phyloP scores from a whole-genome alignment of 257 asterid species.

The Jasminum sambac region DNA sequence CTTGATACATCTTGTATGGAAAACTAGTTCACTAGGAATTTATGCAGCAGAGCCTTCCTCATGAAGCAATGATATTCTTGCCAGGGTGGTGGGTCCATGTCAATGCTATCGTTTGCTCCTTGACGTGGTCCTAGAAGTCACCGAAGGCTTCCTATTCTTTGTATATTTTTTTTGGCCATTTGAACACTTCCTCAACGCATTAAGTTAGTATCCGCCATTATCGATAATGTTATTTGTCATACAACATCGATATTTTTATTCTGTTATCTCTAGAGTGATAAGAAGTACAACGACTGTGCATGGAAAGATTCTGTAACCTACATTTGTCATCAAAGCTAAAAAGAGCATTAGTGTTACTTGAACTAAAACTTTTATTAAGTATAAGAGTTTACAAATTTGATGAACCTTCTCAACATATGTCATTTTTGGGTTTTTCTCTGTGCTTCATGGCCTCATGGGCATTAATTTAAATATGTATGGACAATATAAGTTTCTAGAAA shows the following conservation, averaged over 20 bases:
- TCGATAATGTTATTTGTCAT: background rate
- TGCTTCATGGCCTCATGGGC: background rate
- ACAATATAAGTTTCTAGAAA: background rate
- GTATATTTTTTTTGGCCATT: background rate
- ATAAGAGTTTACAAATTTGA: background rate
- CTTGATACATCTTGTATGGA: background rate
- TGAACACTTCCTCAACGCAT: background rate
- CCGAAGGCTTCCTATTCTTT: background rate
- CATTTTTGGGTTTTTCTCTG: background rate
- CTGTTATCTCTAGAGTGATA: background rate
- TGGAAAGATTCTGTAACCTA: background rate
- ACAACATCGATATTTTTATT: background rate
- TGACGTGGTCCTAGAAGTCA: background rate
- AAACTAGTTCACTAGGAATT: background rate
- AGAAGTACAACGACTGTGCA: background rate
- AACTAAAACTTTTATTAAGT: background rate
- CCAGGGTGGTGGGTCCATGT: background rate
- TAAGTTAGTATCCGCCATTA: background rate
- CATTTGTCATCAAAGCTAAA: background rate
- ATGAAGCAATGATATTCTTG: background rate
- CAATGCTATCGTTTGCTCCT: background rate
- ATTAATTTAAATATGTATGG: background rate
- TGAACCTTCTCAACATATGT: background rate
- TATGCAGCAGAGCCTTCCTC: background rate
- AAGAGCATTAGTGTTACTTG: background rate